Percentiles rank a stretch among this genome's conserved stretches.
phyloP scores from a whole-genome alignment of 75 land plant species.

The Cupressus sempervirens region DNA sequence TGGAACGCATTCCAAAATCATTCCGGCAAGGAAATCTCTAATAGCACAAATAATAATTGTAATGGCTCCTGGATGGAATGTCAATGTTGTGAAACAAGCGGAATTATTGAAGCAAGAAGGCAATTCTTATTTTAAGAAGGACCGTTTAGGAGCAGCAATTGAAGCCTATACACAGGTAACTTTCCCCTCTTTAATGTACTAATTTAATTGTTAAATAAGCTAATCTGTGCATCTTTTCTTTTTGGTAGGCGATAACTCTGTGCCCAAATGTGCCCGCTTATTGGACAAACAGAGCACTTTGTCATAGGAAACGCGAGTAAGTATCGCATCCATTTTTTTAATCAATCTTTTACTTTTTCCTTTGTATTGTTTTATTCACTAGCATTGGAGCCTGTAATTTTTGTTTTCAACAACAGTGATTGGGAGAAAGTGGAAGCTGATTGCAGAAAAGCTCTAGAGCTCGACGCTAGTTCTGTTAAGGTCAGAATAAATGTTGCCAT shows the following conservation, averaged over 20 bases:
- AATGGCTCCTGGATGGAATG: slow-evolving; percentile 3
- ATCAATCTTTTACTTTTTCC: neutral
- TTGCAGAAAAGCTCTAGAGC: slow-evolving; percentile 79
- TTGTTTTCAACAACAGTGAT: slow-evolving; percentile 40
- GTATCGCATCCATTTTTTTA: slow-evolving; percentile 11
- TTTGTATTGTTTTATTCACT: neutral
- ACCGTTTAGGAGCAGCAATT: slow-evolving; percentile 74
- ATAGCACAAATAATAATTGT: neutral
- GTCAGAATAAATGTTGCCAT: slow-evolving; percentile 20
- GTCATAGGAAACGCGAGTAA: slow-evolving; percentile 70
- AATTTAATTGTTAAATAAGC: neutral
- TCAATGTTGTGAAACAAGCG: slow-evolving; percentile 47
- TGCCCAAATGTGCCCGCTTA: slow-evolving; percentile 73
- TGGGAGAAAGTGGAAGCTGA: slow-evolving; percentile 85
- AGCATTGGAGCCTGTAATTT: neutral
- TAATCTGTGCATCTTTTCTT: neutral
- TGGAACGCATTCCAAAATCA: neutral
- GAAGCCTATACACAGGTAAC: slow-evolving; percentile 89
- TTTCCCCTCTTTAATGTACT: too few species aligned
- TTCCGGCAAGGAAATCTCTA: neutral
- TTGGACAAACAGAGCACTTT: slow-evolving; percentile 91
- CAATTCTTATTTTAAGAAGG: slow-evolving; percentile 67
- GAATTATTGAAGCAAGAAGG: slow-evolving; percentile 71
- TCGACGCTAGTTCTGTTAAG: slow-evolving; percentile 70
- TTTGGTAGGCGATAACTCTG: slow-evolving; percentile 71